Conservation (phyloP, 441 rosid genomes). For the Populus hybrid region DNA sequence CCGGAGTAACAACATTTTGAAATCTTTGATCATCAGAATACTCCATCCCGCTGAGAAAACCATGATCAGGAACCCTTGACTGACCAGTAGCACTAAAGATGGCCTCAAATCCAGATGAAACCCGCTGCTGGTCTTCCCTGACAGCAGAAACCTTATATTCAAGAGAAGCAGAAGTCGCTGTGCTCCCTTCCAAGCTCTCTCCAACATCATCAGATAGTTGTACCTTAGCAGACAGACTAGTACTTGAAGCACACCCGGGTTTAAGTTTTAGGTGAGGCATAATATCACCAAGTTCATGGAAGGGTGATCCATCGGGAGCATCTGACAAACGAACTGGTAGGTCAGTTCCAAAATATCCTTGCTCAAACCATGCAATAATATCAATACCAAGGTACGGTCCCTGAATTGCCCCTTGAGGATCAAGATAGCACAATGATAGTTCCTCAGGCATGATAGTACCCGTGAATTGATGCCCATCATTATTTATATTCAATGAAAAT, state of each 20-base stretch:
- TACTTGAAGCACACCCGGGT: slow-evolving; percentile 11
- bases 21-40: slow-evolving; percentile 42
- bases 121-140: slow-evolving; percentile 15
- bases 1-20: slow-evolving; percentile 42
- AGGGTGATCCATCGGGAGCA: slow-evolving; percentile 57
- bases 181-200: slow-evolving; percentile 36
- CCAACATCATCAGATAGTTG: slow-evolving; percentile 25
- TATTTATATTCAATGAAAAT: slow-evolving; percentile 5
- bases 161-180: slow-evolving; percentile 16
- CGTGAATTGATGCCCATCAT: slow-evolving; percentile 12
- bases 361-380: slow-evolving; percentile 48
- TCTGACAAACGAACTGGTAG: slow-evolving; percentile 53
- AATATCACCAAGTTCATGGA: slow-evolving; percentile 43
- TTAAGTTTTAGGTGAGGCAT: slow-evolving; percentile 40
- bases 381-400: slow-evolving; percentile 60
- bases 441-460: slow-evolving; percentile 37
- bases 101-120: slow-evolving; percentile 28
- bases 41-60: slow-evolving; percentile 26
- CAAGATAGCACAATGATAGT: slow-evolving; percentile 47
- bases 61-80: slow-evolving; percentile 37
- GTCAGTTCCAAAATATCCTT: slow-evolving; percentile 69
- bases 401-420: slow-evolving; percentile 53
- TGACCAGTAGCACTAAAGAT: slow-evolving; percentile 22
- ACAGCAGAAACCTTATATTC: slow-evolving; percentile 25
- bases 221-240: slow-evolving; percentile 16